Base-by-base conservation (phyloP, 2,329 filamentous ascomycete genomes). In the Graphiopsis chlorocephala region DNA sequence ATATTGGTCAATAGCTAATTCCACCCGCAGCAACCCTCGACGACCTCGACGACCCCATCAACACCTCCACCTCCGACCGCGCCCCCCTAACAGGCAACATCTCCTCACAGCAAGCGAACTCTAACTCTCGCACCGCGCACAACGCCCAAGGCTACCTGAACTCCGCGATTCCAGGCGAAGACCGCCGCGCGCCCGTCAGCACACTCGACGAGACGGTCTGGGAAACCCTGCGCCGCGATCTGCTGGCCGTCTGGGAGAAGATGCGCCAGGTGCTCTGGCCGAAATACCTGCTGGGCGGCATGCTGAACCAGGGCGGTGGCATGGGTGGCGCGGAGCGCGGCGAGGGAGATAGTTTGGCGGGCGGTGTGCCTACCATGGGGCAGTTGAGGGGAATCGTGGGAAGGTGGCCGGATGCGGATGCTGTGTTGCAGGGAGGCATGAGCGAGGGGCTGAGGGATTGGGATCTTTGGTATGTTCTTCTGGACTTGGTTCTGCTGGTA, bases 151-250 rank as follows among this genome's bases (percentile, higher is more conserved):
- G 84, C 74, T 96, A 94, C 78, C 85, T 97, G 71, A 97, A 93
- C 28, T 95, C 92, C 25, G 88, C 88, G 65, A 96, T 99, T 74
- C 90, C 90, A 2, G 95, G 95, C 70, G 94, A 98, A 78, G 95
- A 99, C 81, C 90, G 95, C 63, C 86, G 90, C 68, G 93, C 95
- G 17, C 87, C 93, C 8, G 88, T 90, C 70, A 96, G 96, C 80
- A 99, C 95, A 53, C 96, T 99, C 77, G 95, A 99, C 78, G 95
- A 99, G 81, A 89, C 88, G 1, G 95, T 99, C 47, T 99, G 95
- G 95, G 92, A 94, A 50, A 99, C 95, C n/a, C 83, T 99, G 66
- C 92, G 91, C 61, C 90, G 95, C 70, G 95, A 99, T 78, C 81
- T 99, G 69, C 80, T 94, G 8, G 95, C 93, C 28, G 92, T 98